Evolutionary conservation across 768 basidiomycete genomes (phyloP).

Genomic region (Kwoniella dendrophila): DNA sequence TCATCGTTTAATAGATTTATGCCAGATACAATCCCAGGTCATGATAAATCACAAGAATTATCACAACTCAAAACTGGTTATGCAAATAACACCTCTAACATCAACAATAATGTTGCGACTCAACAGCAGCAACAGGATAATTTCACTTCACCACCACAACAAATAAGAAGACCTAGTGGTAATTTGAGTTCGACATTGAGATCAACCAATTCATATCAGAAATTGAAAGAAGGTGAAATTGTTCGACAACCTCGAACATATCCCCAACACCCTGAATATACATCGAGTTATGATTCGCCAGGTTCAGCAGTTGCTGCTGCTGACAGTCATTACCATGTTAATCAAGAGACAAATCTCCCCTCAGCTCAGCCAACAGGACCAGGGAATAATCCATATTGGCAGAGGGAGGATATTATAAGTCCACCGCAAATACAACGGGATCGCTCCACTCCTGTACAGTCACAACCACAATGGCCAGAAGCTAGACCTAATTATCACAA

Average conservation of each 20-base stretch:
- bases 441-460: neutral
- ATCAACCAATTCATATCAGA: conserved; percentile 18
- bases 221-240: conserved; percentile 3
- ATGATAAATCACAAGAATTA: conserved; percentile 3
- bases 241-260: neutral
- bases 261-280: neutral
- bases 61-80: conserved; percentile 2
- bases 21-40: conserved; percentile 12
- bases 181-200: neutral
- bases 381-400: neutral
- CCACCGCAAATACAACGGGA: neutral
- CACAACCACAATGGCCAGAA: conserved; percentile 2
- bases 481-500: neutral
- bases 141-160: neutral
- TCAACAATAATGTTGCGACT: neutral
- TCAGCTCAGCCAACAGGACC: conserved; percentile 2
- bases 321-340: too few relatives aligned
- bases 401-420: too few relatives aligned
- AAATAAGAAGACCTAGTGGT: neutral
- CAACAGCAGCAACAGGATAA: neutral
- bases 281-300: too few relatives aligned
- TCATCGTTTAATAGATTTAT: conserved; percentile 16
- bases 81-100: neutral
- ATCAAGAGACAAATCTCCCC: conserved; percentile 3
- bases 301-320: too few relatives aligned